Percentiles rank a stretch among this genome's conserved stretches.
phyloP scores from a whole-genome alignment of 2,329 filamentous ascomycete genomes.

The Trichoderma sp. region DNA sequence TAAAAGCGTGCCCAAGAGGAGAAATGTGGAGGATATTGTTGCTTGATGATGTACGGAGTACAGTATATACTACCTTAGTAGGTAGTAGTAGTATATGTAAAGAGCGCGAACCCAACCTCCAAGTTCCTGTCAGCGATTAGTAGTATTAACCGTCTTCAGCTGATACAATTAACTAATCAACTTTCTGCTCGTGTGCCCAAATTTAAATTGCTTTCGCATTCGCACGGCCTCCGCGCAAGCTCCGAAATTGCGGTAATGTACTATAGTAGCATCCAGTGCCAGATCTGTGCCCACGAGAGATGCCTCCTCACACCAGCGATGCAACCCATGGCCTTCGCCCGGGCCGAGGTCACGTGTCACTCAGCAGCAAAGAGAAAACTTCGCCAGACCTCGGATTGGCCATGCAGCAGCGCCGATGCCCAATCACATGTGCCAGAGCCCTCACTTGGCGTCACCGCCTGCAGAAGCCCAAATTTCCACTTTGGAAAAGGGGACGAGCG shows the following conservation, averaged over 20 bases:
- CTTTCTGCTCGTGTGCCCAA: not conserved
- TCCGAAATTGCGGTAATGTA: slow-evolving; percentile 16
- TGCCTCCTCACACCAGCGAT: too few relatives aligned
- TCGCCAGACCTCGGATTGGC: slow-evolving; percentile 14
- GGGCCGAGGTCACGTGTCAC: slow-evolving; percentile 9
- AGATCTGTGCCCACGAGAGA: not conserved
- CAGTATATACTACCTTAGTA: too few relatives aligned
- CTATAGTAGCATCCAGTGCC: not conserved
- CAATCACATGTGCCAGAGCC: slow-evolving; percentile 33
- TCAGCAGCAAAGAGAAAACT: slow-evolving; percentile 8
- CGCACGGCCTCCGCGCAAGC: slow-evolving; percentile 9
- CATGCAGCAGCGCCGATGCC: slow-evolving; percentile 5
- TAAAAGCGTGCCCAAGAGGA: too few relatives aligned
- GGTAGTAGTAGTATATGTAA: too few relatives aligned
- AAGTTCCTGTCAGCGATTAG: too few relatives aligned
- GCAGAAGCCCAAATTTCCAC: slow-evolving; percentile 24
- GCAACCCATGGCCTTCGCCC: not conserved
- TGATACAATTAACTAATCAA: too few relatives aligned
- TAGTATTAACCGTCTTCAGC: too few relatives aligned
- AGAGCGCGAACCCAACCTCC: too few relatives aligned
- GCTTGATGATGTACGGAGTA: too few relatives aligned
- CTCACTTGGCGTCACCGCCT: slow-evolving; percentile 9
- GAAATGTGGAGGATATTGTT: too few relatives aligned
- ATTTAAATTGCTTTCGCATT: not conserved
- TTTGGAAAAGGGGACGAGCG: slow-evolving; percentile 13